These are phyloP conservation scores for Berberis thunbergii DNA, from an alignment of 164 flowering plant species.

Conservation along the genomic window DNA sequence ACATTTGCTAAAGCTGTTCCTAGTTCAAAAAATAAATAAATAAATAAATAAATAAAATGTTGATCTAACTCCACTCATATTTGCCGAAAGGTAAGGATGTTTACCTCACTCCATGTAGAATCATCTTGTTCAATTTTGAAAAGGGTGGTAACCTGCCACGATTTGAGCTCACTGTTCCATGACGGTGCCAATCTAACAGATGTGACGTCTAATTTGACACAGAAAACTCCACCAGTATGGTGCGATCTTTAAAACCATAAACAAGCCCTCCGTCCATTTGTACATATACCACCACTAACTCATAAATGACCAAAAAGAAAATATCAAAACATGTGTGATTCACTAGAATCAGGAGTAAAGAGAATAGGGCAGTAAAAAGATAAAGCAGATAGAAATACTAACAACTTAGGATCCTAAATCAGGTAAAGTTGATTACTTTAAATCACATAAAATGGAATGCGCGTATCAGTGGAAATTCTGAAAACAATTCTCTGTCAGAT, in stretches of 20 bases:
- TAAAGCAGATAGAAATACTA: background rate
- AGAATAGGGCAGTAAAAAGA: background rate
- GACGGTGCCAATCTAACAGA: conserved; percentile 30
- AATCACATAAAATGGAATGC: no score
- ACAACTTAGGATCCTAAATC: no score
- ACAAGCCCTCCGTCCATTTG: conserved; percentile 35
- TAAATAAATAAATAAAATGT: no score
- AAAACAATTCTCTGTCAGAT: no score
- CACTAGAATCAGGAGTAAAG: background rate
- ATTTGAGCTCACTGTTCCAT: conserved; percentile 20
- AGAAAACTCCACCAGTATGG: conserved; percentile 19
- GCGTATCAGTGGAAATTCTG: no score
- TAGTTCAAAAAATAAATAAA: no score
- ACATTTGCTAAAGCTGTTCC: no score
- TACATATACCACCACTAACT: conserved; percentile 7
- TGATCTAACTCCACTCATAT: no score
- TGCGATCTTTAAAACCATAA: conserved; percentile 18
- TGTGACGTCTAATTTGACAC: conserved; percentile 13
- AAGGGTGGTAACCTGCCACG: conserved; percentile 25
- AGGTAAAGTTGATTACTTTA: no score
- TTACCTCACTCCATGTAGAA: conserved; percentile 1
- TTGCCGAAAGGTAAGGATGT: no score
- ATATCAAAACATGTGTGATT: background rate
- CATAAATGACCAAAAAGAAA: background rate
- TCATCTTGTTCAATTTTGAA: conserved; percentile 15